Evolutionary conservation across 2,329 filamentous ascomycete genomes (phyloP), one percentile per base, ranked within the genome.

Genomic region (Leptographium lundbergii): DNA sequence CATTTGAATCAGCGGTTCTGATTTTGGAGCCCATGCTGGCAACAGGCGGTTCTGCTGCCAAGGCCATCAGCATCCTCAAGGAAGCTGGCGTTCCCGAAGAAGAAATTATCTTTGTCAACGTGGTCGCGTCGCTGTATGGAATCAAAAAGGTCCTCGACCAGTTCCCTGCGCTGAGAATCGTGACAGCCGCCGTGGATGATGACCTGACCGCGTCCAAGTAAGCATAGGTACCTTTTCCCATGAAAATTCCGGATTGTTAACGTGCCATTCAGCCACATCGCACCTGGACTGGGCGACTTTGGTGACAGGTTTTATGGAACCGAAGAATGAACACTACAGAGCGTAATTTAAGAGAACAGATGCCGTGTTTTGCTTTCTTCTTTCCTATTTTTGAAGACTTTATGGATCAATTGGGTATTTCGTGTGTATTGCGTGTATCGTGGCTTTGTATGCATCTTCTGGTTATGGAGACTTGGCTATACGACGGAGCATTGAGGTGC

Each of bases 11-110:
- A 50, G 56, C 56, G 22, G 50, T 58, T 17, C 32, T 58, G 9
- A 58, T 58, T 17, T 50, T 58, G 9, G 56, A 58, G n/a, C 56
- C 56, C 17, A 58, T 58, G 56, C 56, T 58, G 56, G 56, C 48
- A 19, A 58, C 56, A 3, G 56, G 56, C 11, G 56, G 56, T 50
- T 58, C 56, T 7, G 56, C 56, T 4, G 3, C 22, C 36, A 53
- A 53, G 36, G 56, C 56, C 13, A 58, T 58, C 9, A 34, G 39
- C 22, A 58, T 58, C 32, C 32, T 58, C 32, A 45, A 53, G 34
- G 34, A 53, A 19, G 6, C 22, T 9, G 56, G 56, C 48, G 56
- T 58, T 13, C 29, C 56, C 24, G 56, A 58, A 14, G 34, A 54
- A 7, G 50, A 27, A 19, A 58, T 58, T 4, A 47, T 58, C 24